Conservation (phyloP, 352 stramenopile species). For the Globisporangium cystogenes region DNA sequence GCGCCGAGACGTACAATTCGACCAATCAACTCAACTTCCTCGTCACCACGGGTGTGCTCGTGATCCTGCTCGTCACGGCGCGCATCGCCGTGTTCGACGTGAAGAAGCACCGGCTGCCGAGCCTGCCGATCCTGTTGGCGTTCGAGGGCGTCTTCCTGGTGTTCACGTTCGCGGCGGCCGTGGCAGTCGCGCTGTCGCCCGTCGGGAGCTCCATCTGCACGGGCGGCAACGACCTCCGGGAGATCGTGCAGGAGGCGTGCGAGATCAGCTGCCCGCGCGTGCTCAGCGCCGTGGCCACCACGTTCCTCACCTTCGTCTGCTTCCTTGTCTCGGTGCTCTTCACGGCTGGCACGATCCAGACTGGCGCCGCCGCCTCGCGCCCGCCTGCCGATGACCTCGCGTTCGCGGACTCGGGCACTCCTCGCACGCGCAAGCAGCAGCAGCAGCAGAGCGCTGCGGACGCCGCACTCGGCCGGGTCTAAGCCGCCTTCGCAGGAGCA, state of each 20-base stretch:
- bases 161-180: slow-evolving; percentile 50
- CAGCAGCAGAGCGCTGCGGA: slow-evolving; percentile 16
- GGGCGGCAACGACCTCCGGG: slow-evolving; percentile 34
- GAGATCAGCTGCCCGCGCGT: slow-evolving; percentile 61
- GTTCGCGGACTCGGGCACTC: slow-evolving; percentile 35
- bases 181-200: slow-evolving; percentile 45
- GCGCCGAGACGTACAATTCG: slow-evolving; percentile 45
- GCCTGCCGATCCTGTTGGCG: slow-evolving; percentile 23
- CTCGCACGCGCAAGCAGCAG: slow-evolving; percentile 30
- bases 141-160: slow-evolving; percentile 51
- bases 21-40: slow-evolving; percentile 54
- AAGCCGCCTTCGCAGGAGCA: not conserved
- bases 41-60: slow-evolving; percentile 30
- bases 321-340: slow-evolving; percentile 54
- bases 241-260: slow-evolving; percentile 51
- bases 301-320: slow-evolving; percentile 49
- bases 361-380: slow-evolving; percentile 4
- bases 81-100: slow-evolving; percentile 50
- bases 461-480: slow-evolving; percentile 22
- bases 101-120: slow-evolving; percentile 43
- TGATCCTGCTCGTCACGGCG: slow-evolving; percentile 25
- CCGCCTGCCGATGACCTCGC: slow-evolving; percentile 36
- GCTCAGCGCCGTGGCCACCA: slow-evolving; percentile 40
- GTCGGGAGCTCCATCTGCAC: slow-evolving; percentile 53
- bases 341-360: slow-evolving; percentile 31